Evolutionary conservation across 2,329 filamentous ascomycete species (phyloP), one percentile per base, ranked within the genome.

Genomic region (Ophiostoma himal-ulmi): DNA sequence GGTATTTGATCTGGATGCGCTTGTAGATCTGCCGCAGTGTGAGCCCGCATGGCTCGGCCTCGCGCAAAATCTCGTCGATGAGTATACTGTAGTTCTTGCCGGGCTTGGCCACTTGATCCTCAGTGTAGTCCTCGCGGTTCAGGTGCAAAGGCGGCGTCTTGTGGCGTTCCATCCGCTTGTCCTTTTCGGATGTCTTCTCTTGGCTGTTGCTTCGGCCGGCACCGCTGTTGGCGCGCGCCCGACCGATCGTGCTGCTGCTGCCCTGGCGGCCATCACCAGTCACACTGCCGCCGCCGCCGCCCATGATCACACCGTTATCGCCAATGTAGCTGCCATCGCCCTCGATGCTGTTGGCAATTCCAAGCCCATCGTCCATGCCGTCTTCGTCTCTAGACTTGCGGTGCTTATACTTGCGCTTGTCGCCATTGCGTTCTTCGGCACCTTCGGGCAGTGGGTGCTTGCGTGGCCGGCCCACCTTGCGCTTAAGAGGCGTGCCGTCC

Each of bases 331-430:
- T 22, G 30, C 41, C 66, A 17, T 68, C 68, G 48, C 68, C 69
- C 44, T 64, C 67, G 68, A 57, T 68, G 41, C 62, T 68, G 17
- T 26, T 8, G 11, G n/a, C 62, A 14, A 60, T 11, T 34, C 48
- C 65, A 6, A 68, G 20, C 36, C 30, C 66, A 74, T 86, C 85
- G 7, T 82, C 85, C 74, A 86, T 85, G 71, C 80, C 82, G 39
- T 85, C 86, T 39, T 71, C 70, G 37, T 77, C 75, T 75, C 76
- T 77, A 26, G 76, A 74, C 72, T 78, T 89, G 69, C 88, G 81
- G 70, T 87, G 87, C 73, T 88, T 89, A 77, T 89, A 90, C 75
- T 88, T 89, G 72, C 88, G 83, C 79, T 90, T 90, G 78, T 89
- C 87, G 1, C 84, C 14, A 13, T 36, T 83, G 71, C 81, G 82